Base-by-base conservation (phyloP, 2,329 filamentous ascomycete species). In the Hypoxylon sp. region DNA sequence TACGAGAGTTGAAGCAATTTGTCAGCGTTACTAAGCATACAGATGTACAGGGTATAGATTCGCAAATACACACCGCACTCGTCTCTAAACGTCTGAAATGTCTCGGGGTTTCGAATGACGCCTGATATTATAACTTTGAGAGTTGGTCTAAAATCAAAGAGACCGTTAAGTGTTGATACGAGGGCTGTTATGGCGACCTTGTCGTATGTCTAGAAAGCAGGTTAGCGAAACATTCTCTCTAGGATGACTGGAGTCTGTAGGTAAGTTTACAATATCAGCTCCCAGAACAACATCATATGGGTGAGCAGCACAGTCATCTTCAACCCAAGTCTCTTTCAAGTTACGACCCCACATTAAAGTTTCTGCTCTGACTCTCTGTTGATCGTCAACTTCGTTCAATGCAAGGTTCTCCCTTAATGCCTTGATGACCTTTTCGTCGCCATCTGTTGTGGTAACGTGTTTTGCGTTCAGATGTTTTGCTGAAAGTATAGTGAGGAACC, bases 401-500 rank as follows among this genome's bases (percentile, higher is more conserved):
- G 81, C 82, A 4, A 86, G 67, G 64, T 88, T 88, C n/a, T 83
- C 81, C 53, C 80, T 81, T 62, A 88, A 78, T 13, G 82, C 79
- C 64, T 86, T 82, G 2, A 88, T 81, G 2, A 88, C 84, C 13
- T 78, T 80, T 67, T 83, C 82, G 63, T 91, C 88, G 7, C 89
- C 88, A 75, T 92, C 90, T 1, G 89, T 91, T 3, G 85, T 83
- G 11, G 88, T 82, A 10, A 91, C 84, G 30, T 82, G 82, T 28
- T 76, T 78, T 3, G 86, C 85, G 49, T 79, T 79, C 1, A 91
- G 82, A 73, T 87, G 80, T 66, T 87, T 89, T 1, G 87, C 86
- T 71, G 87, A 89, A 10, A 91, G 81, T 21, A 92, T 85, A 1
- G 88, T 87, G 10, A 92, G 75, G 68, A 92, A 86, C 0, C 90